phyloP scores from a whole-genome alignment of 2,329 filamentous ascomycete genomes.

The Sporothrix variecibatus region DNA sequence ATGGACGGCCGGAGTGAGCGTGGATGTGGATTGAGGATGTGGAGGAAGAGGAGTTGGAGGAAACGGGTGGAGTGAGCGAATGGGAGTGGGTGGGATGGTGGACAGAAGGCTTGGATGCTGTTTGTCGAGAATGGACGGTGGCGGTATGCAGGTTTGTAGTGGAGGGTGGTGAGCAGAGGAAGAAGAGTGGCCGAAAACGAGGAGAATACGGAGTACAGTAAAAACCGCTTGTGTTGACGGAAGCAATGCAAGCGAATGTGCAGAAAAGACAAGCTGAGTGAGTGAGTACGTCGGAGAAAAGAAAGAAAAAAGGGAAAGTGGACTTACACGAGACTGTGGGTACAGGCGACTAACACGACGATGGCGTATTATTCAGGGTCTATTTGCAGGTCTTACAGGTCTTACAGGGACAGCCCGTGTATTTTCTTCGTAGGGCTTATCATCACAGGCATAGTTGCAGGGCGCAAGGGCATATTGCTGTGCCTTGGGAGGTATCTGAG shows the following conservation, averaged over 20 bases:
- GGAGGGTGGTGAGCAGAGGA: neutral
- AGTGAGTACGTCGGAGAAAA: neutral
- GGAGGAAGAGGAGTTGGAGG: neutral
- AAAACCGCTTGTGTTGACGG: neutral
- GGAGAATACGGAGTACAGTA: neutral
- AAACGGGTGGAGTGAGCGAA: neutral
- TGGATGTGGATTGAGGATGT: neutral
- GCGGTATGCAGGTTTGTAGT: neutral
- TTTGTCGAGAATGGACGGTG: neutral
- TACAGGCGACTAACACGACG: neutral
- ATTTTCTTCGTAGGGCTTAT: neutral
- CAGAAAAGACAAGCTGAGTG: neutral
- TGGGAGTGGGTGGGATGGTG: neutral
- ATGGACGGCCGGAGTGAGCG: neutral
- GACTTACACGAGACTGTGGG: neutral
- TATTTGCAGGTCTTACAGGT: neutral
- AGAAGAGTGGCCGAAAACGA: neutral
- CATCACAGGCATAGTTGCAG: neutral
- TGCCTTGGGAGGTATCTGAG: no score
- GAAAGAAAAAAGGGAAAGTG: neutral
- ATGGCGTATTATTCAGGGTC: neutral
- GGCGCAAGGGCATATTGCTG: neutral
- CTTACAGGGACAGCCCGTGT: neutral
- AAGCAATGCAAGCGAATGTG: neutral
- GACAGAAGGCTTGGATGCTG: conserved; percentile 9